Evolutionary conservation across 495 filamentous ascomycete species (phyloP).

Genomic region (Opeltia flavorubescens): DNA sequence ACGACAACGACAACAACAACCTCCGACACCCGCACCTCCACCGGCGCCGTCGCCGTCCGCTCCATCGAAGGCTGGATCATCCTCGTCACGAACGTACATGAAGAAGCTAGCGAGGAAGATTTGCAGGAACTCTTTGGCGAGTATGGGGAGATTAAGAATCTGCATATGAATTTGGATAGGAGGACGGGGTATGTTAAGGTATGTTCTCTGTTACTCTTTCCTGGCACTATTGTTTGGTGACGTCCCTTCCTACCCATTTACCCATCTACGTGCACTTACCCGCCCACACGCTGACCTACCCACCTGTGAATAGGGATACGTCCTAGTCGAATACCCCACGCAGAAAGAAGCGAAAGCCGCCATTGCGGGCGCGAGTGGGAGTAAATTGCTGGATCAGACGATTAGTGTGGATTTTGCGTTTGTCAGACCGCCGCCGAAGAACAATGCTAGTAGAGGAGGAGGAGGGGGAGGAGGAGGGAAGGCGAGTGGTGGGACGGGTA

Average conservation of each 20-base stretch:
- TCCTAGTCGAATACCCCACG: constrained; percentile 84
- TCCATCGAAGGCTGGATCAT: constrained; percentile 99
- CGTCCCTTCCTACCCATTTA: not conserved
- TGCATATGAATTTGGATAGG: constrained; percentile 88
- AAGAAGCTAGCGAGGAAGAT: constrained; percentile 94
- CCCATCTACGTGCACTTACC: too few species aligned
- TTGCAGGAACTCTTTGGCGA: constrained; percentile 89
- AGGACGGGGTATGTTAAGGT: constrained; percentile 98
- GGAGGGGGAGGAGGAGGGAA: constrained; percentile 36
- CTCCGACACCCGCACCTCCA: constrained; percentile 55
- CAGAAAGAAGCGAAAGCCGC: constrained; percentile 72
- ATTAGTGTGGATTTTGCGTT: constrained; percentile 92
- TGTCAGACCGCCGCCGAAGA: constrained; percentile 75
- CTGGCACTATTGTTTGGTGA: not conserved
- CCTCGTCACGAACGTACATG: constrained; percentile 91
- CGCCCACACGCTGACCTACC: too few species aligned
- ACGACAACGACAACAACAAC: constrained; percentile 34
- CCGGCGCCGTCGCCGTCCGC: constrained; percentile 80
- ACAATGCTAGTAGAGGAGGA: constrained; percentile 26
- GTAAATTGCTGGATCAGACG: constrained; percentile 84
- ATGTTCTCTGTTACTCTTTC: constrained; percentile 13
- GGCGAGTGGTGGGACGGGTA: constrained; percentile 33
- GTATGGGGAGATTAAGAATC: constrained; percentile 93
- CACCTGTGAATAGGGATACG: constrained; percentile 69
- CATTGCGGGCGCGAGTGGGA: constrained; percentile 67